Base-by-base conservation (phyloP, 2,329 filamentous ascomycete genomes). In the Fusarium coffeatum region DNA sequence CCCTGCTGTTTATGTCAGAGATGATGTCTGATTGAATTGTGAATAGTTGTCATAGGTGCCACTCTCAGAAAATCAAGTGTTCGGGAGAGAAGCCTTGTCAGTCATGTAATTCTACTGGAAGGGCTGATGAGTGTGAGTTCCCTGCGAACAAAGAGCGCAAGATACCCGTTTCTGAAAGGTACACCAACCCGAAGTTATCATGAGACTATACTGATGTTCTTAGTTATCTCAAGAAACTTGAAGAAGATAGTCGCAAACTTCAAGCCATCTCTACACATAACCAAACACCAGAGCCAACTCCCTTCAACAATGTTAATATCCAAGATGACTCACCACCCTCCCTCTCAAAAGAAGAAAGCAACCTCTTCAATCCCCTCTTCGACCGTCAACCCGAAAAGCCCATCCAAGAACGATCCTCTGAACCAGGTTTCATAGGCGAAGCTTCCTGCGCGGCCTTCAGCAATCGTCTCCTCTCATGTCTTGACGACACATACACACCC, bases 41-140 rank as follows among this genome's bases (percentile, higher is more conserved):
- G 22, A 32, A 20, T 27, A 76, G 74, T 7, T 84, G 82, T 48
- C 79, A 81, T 65, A 73, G 81, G 64, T 84, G 82, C 51, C 82
- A 84, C 72, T 66, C 76, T 0, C 82, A 83, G 30, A 84, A 84
- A 64, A 82, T 84, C 27, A 84, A 82, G 66, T 84, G 83, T 58
- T 84, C 82, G 0, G 82, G 82, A 2, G 78, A 80, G 6, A 76
- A 78, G 25, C 83, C 83, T 2, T 84, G 83, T 58, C 74, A 71
- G 34, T 80, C 82, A 41, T 84, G 82, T 57, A 73, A 74, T 41
- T 67, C 76, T 9, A 79, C 81, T 1, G 80, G 79, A 6, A 77
- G 77, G 56, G 75, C 77, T 0, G 75, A 76, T 42, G 77, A 80
- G 55, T 84, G 82, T 59, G 66, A 74, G 5, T 84, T 82, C 65